These are phyloP conservation scores for Clarireedia homoeocarpa DNA, from an alignment of 2,329 filamentous ascomycete genomes.

Conservation along the genomic window DNA sequence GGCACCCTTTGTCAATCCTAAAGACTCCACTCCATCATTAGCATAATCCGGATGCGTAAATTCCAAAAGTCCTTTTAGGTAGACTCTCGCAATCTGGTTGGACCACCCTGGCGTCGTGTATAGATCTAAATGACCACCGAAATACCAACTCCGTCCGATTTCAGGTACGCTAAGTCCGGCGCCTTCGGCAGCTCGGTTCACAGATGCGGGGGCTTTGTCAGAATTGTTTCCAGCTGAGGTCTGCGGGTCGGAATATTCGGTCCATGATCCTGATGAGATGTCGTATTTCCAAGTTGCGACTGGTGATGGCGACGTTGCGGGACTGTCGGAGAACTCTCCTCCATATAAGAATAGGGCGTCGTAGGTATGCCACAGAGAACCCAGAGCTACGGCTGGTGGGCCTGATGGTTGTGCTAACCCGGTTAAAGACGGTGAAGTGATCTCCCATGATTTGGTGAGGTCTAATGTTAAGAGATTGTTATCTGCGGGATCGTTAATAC, in stretches of 20 bases:
- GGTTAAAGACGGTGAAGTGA: constrained; percentile 51
- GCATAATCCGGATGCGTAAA: constrained; percentile 65
- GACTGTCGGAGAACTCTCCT: constrained; percentile 62
- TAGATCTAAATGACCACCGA: constrained; percentile 59
- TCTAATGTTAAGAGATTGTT: constrained; percentile 69
- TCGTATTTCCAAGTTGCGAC: constrained; percentile 66
- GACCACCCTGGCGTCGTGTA: constrained; percentile 55
- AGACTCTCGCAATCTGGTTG: constrained; percentile 53
- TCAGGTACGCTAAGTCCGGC: constrained; percentile 63
- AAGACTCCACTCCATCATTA: constrained; percentile 52
- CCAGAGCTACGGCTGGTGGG: constrained; percentile 62
- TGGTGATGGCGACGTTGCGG: constrained; percentile 45
- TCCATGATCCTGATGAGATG: constrained; percentile 52
- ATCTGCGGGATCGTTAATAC: constrained; percentile 35
- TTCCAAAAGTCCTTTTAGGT: constrained; percentile 66
- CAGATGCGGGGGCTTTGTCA: constrained; percentile 42
- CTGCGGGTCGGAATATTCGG: constrained; percentile 50
- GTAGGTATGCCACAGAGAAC: constrained; percentile 70
- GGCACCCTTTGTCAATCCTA: constrained; percentile 47
- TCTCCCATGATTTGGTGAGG: constrained; percentile 64
- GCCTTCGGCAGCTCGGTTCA: constrained; percentile 67
- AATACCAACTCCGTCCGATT: constrained; percentile 67
- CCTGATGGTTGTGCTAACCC: constrained; percentile 58
- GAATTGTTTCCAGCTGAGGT: constrained; percentile 59
- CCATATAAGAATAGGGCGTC: constrained; percentile 66